Percentiles rank a stretch among this genome's conserved stretches.
Conservation (phyloP, 2,329 filamentous ascomycete genomes). For the Clonostachys byssicola region DNA sequence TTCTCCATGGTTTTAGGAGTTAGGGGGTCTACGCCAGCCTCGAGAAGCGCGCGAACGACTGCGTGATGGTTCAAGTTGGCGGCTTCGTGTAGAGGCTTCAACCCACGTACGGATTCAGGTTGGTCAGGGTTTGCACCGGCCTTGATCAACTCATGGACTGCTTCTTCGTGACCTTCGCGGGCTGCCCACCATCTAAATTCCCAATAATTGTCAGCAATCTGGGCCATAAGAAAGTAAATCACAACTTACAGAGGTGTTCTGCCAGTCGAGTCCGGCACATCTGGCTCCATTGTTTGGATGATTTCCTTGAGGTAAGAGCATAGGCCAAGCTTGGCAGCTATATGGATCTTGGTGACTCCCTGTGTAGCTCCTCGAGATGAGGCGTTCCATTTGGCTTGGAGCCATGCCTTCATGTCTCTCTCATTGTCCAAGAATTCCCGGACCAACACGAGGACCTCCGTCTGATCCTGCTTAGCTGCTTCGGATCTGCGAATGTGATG, state of each 20-base stretch:
- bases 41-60: background rate
- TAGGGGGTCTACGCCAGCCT: background rate
- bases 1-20: background rate
- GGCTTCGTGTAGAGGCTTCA: background rate
- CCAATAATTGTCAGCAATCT: background rate
- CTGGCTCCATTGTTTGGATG: background rate
- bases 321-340: background rate
- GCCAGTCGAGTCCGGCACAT: background rate
- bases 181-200: background rate
- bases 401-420: too few relatives aligned
- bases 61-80: background rate
- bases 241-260: background rate
- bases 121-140: background rate
- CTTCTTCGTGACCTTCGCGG: background rate
- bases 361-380: too few relatives aligned
- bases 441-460: too few relatives aligned
- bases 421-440: too few relatives aligned
- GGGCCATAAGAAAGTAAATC: background rate
- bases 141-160: background rate
- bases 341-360: background rate
- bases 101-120: background rate
- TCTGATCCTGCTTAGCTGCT: too few relatives aligned
- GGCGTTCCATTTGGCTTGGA: too few relatives aligned
- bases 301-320: background rate
- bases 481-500: too few relatives aligned